Evolutionary conservation across 2,329 filamentous ascomycete genomes (phyloP).

Genomic region (Colletotrichum orchidophilum): DNA sequence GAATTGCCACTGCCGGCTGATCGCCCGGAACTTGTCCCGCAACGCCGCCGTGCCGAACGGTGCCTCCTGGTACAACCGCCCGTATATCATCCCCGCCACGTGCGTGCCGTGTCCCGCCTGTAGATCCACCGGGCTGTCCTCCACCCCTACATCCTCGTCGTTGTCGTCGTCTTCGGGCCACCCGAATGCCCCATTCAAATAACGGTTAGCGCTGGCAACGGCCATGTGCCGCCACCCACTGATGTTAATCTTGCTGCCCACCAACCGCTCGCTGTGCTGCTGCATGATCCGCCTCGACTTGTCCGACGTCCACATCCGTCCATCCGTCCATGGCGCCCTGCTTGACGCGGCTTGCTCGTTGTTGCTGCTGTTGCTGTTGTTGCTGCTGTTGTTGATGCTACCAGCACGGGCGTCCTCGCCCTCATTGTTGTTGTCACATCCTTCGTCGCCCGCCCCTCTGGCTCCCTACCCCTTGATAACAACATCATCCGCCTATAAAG

Average conservation of each 20-base stretch:
- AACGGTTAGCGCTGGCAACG: slow-evolving; percentile 23
- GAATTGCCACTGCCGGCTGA: slow-evolving; percentile 34
- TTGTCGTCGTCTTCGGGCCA: background rate
- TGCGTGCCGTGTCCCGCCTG: slow-evolving; percentile 23
- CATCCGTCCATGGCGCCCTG: too few relatives aligned
- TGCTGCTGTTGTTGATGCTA: too few relatives aligned
- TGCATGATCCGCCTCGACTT: slow-evolving; percentile 14
- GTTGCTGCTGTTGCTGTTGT: too few relatives aligned
- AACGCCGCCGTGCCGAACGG: background rate
- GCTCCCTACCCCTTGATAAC: too few relatives aligned
- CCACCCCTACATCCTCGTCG: background rate
- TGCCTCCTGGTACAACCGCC: slow-evolving; percentile 9
- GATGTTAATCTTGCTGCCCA: slow-evolving; percentile 3
- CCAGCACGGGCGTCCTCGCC: too few relatives aligned
- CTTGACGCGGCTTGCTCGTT: too few relatives aligned
- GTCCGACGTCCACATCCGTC: slow-evolving; percentile 18
- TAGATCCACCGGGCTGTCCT: slow-evolving; percentile 14
- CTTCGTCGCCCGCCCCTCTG: background rate
- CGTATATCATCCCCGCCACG: slow-evolving; percentile 31
- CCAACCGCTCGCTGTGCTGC: slow-evolving; percentile 2
- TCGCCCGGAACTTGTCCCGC: slow-evolving; percentile 25
- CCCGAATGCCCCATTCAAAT: slow-evolving; percentile 13
- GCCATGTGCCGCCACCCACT: background rate
- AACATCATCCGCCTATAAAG: background rate
- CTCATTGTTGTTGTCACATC: too few relatives aligned